Conservation (phyloP, 139 green algal species). For the Chlorella ohadii region DNA sequence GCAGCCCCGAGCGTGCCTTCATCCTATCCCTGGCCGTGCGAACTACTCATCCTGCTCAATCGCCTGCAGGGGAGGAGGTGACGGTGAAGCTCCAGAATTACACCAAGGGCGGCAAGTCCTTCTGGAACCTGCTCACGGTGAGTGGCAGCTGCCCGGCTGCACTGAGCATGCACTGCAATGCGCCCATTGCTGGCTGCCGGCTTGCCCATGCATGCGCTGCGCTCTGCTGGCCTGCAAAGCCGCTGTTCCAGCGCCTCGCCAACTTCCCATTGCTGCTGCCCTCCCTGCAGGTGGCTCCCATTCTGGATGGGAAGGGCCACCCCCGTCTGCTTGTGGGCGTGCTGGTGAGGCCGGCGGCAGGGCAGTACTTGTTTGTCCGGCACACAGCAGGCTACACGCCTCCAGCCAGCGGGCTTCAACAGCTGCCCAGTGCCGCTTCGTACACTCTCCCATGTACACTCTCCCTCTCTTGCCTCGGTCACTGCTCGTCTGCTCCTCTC, state of each 20-base stretch:
- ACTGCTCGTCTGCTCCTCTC: background rate
- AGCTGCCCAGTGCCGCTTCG: too few species aligned
- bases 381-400: too few species aligned
- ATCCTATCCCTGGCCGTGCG: too few species aligned
- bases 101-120: conserved; percentile 79
- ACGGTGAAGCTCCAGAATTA: conserved; percentile 97
- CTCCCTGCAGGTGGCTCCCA: conserved; percentile 77
- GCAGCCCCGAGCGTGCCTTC: too few species aligned
- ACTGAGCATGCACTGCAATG: background rate
- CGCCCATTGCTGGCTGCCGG: too few species aligned
- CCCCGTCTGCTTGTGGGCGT: conserved; percentile 96
- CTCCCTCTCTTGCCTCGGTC: background rate
- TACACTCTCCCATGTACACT: background rate
- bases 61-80: conserved; percentile 68
- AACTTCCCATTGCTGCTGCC: background rate
- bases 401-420: too few species aligned
- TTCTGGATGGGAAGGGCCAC: conserved; percentile 64
- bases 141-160: too few species aligned
- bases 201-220: too few species aligned
- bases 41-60: too few species aligned
- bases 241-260: too few species aligned
- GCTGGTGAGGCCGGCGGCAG: conserved; percentile 50
- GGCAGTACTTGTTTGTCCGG: too few species aligned
- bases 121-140: conserved; percentile 63
- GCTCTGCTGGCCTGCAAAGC: too few species aligned